Base-by-base conservation (phyloP, 2,329 filamentous ascomycete species). In the Amphichorda felina region DNA sequence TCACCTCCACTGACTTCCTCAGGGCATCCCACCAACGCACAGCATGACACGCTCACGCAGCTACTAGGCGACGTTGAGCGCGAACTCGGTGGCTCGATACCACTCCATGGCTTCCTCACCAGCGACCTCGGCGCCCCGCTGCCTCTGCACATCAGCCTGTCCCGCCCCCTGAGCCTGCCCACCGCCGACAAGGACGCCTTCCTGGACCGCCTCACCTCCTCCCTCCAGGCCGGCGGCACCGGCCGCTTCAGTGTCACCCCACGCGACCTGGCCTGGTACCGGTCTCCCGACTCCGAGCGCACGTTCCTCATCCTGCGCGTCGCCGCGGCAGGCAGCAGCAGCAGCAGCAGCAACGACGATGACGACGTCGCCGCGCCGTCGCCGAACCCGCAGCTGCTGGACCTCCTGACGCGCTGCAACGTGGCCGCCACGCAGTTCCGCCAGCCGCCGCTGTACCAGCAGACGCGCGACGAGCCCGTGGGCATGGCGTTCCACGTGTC, bases 71-170 rank as follows among this genome's bases (percentile, higher is more conserved):
- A 45, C 7, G 55, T 69, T 2, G 50, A 55, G 36, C 41, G 37
- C 3, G 51, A 49, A 8, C 46, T 64, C 7, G 46, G 48, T 14
- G 40, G 47, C 30, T 45, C 49, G 30, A 44, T 54, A n/a, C 46
- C 60, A 35, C 62, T 91, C 14, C 68, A 79, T 42, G 80, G 72
- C 42, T 75, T 91, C 40, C 63, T 96, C 5, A 73, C 70, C 29
- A 93, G 80, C 42, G 82, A 91, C 39, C 71, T 95, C 1, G 82
- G 77, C 39, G 76, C 78, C 5, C 78, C 82, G 5, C 64, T 85
- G 34, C 89, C 89, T 3, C 68, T 98, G 32, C 91, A 98, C 57
- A 78, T 98, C 49, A 94, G 87, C 45, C 70, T 98, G 6, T 96
- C 91, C 7, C 72, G 85, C 5, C 82, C 91, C 0, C 63, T 96